phyloP scores from a whole-genome alignment of 2,329 filamentous ascomycete genomes.

The Penicillium italicum region DNA sequence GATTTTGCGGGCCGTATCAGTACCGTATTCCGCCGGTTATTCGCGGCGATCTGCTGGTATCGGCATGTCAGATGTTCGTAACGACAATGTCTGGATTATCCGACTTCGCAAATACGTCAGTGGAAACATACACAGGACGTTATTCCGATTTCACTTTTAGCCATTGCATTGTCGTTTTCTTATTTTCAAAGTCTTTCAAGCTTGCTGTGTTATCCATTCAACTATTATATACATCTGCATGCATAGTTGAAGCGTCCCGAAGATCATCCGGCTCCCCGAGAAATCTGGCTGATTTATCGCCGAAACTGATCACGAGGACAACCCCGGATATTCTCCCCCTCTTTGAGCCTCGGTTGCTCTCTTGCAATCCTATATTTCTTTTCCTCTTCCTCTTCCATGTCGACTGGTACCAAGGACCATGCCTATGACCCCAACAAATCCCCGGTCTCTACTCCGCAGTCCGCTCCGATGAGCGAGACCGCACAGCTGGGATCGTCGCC shows the following conservation, averaged over 20 bases:
- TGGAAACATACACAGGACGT: slow-evolving; percentile 6
- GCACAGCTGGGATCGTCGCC: slow-evolving; percentile 25
- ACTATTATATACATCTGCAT: background rate
- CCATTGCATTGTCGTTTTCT: slow-evolving; percentile 1
- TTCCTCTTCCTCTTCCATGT: slow-evolving; percentile 23
- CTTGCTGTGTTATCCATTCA: too few relatives aligned
- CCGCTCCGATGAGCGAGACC: slow-evolving; percentile 32
- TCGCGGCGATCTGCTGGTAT: slow-evolving; percentile 27
- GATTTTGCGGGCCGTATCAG: slow-evolving; percentile 14
- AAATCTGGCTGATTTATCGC: slow-evolving; percentile 22
- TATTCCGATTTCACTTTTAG: slow-evolving; percentile 2
- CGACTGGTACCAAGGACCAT: slow-evolving; percentile 29
- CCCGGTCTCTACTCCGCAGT: slow-evolving; percentile 19
- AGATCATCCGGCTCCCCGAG: slow-evolving; percentile 31
- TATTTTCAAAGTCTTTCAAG: background rate
- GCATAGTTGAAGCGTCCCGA: slow-evolving; percentile 2
- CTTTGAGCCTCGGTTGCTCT: slow-evolving; percentile 18
- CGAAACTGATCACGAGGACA: slow-evolving; percentile 25
- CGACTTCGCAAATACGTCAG: slow-evolving; percentile 11
- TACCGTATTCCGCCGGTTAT: slow-evolving; percentile 18
- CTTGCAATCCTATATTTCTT: slow-evolving; percentile 8
- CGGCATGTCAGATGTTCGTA: slow-evolving; percentile 31
- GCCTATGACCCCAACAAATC: slow-evolving; percentile 18
- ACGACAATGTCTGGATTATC: background rate
- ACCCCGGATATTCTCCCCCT: slow-evolving; percentile 19